Evolutionary conservation across 2,329 filamentous ascomycete genomes (phyloP).

Genomic region (Fusarium duplospermum): DNA sequence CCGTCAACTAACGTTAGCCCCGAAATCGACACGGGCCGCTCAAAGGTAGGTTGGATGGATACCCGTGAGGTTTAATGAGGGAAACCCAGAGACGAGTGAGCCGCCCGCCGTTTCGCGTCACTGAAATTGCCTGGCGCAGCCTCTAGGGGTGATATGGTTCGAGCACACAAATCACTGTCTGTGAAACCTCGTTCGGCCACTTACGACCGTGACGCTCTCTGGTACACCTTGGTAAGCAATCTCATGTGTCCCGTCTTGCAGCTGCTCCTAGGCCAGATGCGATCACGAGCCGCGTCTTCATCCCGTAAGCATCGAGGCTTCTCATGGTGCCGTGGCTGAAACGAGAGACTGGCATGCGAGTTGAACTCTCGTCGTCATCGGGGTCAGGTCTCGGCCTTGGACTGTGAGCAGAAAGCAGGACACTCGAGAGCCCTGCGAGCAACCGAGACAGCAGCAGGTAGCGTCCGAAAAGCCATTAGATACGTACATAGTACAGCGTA

Average conservation of each 20-base stretch:
- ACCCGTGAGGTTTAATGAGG: slow-evolving; percentile 29
- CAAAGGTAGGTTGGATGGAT: slow-evolving; percentile 5
- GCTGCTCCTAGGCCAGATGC: background rate
- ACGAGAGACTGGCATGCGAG: slow-evolving; percentile 40
- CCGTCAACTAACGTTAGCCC: background rate
- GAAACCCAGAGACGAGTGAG: slow-evolving; percentile 1
- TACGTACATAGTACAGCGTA: slow-evolving; percentile 11
- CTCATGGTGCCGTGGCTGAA: slow-evolving; percentile 35
- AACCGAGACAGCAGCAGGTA: slow-evolving; percentile 6
- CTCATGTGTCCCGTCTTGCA: background rate
- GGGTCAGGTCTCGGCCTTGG: slow-evolving; percentile 15
- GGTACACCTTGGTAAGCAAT: background rate
- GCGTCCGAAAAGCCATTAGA: background rate
- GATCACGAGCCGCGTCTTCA: slow-evolving; percentile 10
- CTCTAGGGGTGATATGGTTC: slow-evolving; percentile 22
- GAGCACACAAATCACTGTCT: slow-evolving; percentile 9
- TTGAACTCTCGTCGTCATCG: slow-evolving; percentile 24
- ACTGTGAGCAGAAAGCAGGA: background rate
- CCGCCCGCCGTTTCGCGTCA: slow-evolving; percentile 24
- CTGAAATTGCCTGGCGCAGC: slow-evolving; percentile 22
- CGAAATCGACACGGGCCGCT: slow-evolving; percentile 18
- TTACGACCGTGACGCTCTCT: background rate
- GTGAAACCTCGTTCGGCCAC: slow-evolving; percentile 14
- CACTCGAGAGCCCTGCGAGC: background rate
- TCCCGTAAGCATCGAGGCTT: slow-evolving; percentile 1